These are phyloP conservation scores for Telopea speciosissima DNA, from an alignment of 177 flowering plant genomes.

Conservation along the genomic window DNA sequence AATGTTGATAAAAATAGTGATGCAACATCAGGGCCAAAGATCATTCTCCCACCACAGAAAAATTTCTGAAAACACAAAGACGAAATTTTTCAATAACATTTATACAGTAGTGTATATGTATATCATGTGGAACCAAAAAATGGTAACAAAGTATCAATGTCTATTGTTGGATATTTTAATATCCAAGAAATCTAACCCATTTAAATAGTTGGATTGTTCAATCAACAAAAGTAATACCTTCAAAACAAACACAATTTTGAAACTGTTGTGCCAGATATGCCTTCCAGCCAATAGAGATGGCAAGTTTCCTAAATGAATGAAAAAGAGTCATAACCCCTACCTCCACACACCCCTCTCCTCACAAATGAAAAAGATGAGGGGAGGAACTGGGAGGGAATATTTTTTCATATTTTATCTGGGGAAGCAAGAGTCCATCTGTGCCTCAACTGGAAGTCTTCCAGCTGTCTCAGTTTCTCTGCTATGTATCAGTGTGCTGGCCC, in stretches of 20 bases:
- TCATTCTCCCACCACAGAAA: conserved; percentile 65
- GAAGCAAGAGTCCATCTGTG: too few species aligned
- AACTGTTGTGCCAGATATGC: not conserved
- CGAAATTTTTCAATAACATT: not conserved
- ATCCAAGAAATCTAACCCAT: not conserved
- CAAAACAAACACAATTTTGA: not conserved
- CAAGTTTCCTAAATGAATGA: not conserved
- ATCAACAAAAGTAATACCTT: not conserved
- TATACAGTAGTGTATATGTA: not conserved
- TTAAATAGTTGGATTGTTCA: not conserved
- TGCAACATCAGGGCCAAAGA: conserved; percentile 76
- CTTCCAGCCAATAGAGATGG: not conserved
- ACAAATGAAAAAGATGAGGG: not conserved
- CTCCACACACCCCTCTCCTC: not conserved
- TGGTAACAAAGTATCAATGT: not conserved
- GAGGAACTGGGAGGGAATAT: not conserved
- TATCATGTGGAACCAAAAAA: not conserved
- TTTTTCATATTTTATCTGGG: not conserved
- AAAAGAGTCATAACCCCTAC: not conserved
- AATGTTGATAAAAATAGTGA: conserved; percentile 53
- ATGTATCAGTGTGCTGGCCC: too few species aligned
- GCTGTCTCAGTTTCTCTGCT: too few species aligned
- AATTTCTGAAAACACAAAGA: conserved; percentile 39
- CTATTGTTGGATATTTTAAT: not conserved
- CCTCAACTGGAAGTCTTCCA: too few species aligned